Percentiles rank a stretch among this genome's conserved stretches.
These are phyloP conservation scores for Trichophyton benhamiae DNA, from an alignment of 2,329 filamentous ascomycete genomes.

Conservation along the genomic window DNA sequence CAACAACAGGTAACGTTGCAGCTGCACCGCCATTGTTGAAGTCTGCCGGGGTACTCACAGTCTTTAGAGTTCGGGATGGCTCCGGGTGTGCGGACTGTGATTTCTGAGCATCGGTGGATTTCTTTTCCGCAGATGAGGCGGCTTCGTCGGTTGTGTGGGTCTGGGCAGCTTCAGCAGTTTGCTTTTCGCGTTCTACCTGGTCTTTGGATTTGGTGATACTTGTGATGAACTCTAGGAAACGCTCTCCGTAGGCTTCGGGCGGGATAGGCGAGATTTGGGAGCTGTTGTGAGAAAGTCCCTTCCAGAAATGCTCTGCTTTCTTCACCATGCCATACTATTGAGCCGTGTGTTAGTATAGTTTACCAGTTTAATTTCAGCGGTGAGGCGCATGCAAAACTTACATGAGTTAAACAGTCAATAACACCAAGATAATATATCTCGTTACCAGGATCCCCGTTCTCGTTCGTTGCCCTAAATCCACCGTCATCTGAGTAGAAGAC, in stretches of 20 bases:
- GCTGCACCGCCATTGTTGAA: conserved; percentile 40
- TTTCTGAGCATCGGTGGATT: conserved; percentile 13
- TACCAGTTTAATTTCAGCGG: no score
- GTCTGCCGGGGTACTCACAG: conserved; percentile 46
- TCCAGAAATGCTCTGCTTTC: conserved; percentile 93
- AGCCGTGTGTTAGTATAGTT: neutral
- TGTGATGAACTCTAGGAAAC: conserved; percentile 85
- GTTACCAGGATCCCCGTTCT: conserved; percentile 70
- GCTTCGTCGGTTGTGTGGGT: conserved; percentile 15
- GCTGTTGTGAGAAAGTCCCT: conserved; percentile 73
- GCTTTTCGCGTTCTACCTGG: conserved; percentile 51
- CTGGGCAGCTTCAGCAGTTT: conserved; percentile 18
- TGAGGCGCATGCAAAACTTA: conserved; percentile 40
- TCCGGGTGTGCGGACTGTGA: conserved; percentile 38
- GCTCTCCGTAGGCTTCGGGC: conserved; percentile 79
- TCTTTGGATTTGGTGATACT: conserved; percentile 83
- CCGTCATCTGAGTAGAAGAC: conserved; percentile 92
- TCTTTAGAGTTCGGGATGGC: conserved; percentile 49
- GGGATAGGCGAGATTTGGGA: conserved; percentile 85
- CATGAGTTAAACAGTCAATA: conserved; percentile 94
- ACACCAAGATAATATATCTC: conserved; percentile 97
- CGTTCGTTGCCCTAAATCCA: conserved; percentile 83
- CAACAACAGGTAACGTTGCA: conserved; percentile 65
- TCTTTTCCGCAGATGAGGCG: neutral
- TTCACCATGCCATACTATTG: conserved; percentile 75